These are phyloP conservation scores for Emmonsiellopsis sp. DNA, from an alignment of 2,329 filamentous ascomycete genomes.

Conservation along the genomic window DNA sequence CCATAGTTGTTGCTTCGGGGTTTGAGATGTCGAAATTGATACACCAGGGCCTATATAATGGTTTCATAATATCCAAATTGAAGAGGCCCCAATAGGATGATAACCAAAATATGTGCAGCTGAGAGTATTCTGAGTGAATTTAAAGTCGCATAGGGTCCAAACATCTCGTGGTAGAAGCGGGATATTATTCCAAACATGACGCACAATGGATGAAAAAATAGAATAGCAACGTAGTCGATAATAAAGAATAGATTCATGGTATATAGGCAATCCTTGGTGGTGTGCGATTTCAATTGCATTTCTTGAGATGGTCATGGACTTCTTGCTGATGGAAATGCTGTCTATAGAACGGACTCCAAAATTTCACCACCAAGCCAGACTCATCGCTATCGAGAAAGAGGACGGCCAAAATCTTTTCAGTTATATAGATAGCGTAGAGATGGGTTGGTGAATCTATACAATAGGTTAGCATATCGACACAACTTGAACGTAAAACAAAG, in stretches of 20 bases:
- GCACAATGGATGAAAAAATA: not conserved
- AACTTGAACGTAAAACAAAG: not conserved
- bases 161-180: not conserved
- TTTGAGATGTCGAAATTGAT: slow-evolving; percentile 1
- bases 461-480: not conserved
- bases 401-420: not conserved
- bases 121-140: not conserved
- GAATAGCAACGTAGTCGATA: not conserved
- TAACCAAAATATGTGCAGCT: not conserved
- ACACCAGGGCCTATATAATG: not conserved
- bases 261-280: no score
- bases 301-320: not conserved
- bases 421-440: not conserved
- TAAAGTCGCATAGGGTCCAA: not conserved
- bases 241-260: no score
- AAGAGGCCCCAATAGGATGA: not conserved
- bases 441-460: not conserved
- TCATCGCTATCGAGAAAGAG: not conserved
- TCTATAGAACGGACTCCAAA: not conserved
- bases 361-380: slow-evolving; percentile 1
- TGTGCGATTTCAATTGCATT: no score
- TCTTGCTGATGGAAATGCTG: not conserved
- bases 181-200: not conserved
- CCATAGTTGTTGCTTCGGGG: not conserved
- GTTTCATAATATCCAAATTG: not conserved